These are phyloP conservation scores for Fusarium continuum DNA, from an alignment of 2,329 filamentous ascomycete genomes.

Conservation along the genomic window DNA sequence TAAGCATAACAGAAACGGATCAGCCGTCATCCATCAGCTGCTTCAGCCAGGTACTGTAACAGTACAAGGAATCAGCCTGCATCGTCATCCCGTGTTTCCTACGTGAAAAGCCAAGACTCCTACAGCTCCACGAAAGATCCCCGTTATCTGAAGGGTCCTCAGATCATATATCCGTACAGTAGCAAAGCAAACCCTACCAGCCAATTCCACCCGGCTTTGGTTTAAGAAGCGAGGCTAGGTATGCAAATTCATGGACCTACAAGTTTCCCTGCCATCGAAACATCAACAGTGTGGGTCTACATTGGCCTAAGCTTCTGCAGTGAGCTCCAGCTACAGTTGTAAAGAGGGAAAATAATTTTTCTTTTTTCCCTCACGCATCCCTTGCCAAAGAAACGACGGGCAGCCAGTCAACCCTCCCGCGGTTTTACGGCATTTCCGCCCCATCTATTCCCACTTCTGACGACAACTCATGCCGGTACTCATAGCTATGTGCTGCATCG, in stretches of 20 bases:
- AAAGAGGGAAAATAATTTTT: slow-evolving; percentile 8
- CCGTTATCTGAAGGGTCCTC: slow-evolving; percentile 19
- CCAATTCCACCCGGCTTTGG: slow-evolving; percentile 6
- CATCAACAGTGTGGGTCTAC: slow-evolving; percentile 9
- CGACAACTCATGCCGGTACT: slow-evolving; percentile 36
- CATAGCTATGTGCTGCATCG: slow-evolving; percentile 1
- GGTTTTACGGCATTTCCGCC: slow-evolving; percentile 34
- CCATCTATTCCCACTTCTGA: slow-evolving; percentile 37
- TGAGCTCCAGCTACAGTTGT: not conserved
- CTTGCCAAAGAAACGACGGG: not conserved
- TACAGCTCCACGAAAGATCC: not conserved
- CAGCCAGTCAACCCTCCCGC: slow-evolving; percentile 17
- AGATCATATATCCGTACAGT: no score
- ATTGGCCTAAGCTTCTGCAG: slow-evolving; percentile 4
- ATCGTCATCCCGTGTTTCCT: slow-evolving; percentile 3
- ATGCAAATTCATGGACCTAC: slow-evolving; percentile 1
- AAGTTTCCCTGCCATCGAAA: slow-evolving; percentile 6
- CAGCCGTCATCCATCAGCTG: slow-evolving; percentile 7
- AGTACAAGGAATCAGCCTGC: slow-evolving; percentile 13
- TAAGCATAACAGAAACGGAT: not conserved
- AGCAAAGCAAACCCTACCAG: no score
- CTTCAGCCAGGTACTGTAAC: not conserved
- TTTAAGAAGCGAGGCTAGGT: slow-evolving; percentile 3
- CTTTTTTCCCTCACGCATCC: slow-evolving; percentile 15
- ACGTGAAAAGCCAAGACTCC: slow-evolving; percentile 11